These are phyloP conservation scores for Neurospora cerealis DNA, from an alignment of 495 filamentous ascomycete genomes.

Conservation along the genomic window DNA sequence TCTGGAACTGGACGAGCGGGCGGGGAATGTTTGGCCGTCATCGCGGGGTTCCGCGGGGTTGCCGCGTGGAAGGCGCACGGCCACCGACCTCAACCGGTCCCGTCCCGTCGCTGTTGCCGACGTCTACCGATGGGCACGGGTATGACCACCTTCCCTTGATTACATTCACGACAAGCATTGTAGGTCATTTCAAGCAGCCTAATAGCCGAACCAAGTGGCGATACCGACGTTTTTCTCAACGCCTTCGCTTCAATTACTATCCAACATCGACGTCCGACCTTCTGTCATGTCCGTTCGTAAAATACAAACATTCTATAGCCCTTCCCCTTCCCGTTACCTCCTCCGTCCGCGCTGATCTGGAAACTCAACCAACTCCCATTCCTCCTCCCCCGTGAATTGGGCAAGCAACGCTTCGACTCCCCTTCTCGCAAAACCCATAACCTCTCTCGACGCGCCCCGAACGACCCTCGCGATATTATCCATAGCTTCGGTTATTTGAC, in stretches of 20 bases:
- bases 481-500: background rate
- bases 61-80: background rate
- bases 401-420: background rate
- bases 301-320: background rate
- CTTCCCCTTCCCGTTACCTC: background rate
- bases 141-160: background rate
- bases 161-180: background rate
- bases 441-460: background rate
- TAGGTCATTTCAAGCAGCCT: background rate
- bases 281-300: background rate
- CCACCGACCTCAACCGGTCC: background rate
- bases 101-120: background rate
- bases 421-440: background rate
- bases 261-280: background rate
- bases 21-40: background rate
- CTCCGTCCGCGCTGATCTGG: background rate
- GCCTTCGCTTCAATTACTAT: background rate
- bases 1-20: background rate
- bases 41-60: background rate
- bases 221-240: background rate
- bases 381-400: background rate
- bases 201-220: background rate
- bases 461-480: background rate
- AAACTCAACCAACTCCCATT: background rate
- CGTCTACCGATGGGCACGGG: background rate